Evolutionary conservation across 2,329 filamentous ascomycete genomes (phyloP), one percentile per base, ranked within the genome.

Genomic region (Aspergillus sp.): DNA sequence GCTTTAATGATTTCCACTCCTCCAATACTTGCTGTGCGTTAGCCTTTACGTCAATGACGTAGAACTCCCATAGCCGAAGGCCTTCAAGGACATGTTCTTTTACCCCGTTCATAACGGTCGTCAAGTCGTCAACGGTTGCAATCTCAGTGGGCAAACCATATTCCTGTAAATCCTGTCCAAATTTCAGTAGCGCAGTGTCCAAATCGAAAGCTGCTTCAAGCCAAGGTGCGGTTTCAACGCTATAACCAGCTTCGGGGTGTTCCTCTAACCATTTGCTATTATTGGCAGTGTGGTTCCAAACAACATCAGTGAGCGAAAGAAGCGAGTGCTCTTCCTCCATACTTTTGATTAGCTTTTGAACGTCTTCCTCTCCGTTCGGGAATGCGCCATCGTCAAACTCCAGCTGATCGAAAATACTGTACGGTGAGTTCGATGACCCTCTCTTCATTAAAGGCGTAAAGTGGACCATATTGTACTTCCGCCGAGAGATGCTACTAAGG

Each of bases 381-480:
- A 99, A 99, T 68, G 88, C 85, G 8, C 79, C 78, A 5, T 88
- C 84, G 71, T 99, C 96, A 81, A 96, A 99, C 45, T 83, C 82
- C 20, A 96, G 82, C 78, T 99, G 96, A 69, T 99, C 90, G 73
- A 89, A 96, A 67, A 99, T 85, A 74, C 95, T 99, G 80, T 98
- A 99, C 0, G 95, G 95, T 1, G 95, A 99, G 72, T 99, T 96
- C 52, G 95, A 99, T 45, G 82, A 83, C 57, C 95, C 95, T 59
- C 95, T 87, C 58, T 89, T 83, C 82, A 96, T 95, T 64, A 99
- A 80, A 9, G 95, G 95, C 2, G 95, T 97, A 74, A 99, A 99
- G 75, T 99, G 95, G 59, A 99, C 87, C 92, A 98, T 97, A 78
- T 99, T 99, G 82, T 99, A 99, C 46, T 93, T 93, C 60, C 95